Base-by-base conservation (phyloP, 139 green algal genomes). In the Pleodorina starrii region DNA sequence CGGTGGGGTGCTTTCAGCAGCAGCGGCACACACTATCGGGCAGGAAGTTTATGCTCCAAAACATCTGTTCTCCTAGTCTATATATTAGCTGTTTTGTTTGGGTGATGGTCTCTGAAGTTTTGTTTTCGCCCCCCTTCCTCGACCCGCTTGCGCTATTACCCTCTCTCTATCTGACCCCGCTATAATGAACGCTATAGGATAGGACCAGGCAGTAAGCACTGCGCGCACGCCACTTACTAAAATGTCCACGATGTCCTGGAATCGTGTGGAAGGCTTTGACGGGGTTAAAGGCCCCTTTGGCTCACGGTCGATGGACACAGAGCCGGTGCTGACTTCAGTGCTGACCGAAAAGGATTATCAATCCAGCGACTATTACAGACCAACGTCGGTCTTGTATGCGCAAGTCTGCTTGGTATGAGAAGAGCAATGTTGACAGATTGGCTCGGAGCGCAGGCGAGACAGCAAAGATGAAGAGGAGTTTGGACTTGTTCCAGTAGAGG, bases 211-310 rank as follows among this genome's bases (percentile, higher is more conserved):
- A n/a, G n/a, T n/a, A n/a, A n/a, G n/a, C n/a, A n/a, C n/a, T n/a
- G n/a, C n/a, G n/a, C n/a, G n/a, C n/a, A n/a, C n/a, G n/a, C n/a
- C n/a, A n/a, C n/a, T n/a, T n/a, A n/a, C n/a, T 25, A 29, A 78
- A 48, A 87, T 87, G 81, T 60, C 81, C 4, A 88, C 83, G 1
- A 88, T 88, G 83, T 88, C 83, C 40, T 88, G 83, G 83, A 88
- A 88, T 46, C 66, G 83, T 25, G 83, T 88, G 35, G 83, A 88
- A 19, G 83, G 83, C 0, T 88, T 81, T 42, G 83, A 88, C 16
- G 83, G 83, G 16, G 81, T 81, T 66, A 66, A 88, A 23, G 48
- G 66, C 6, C 60, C 29, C 9, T 42, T 87, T 3, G 81, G 81
- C 29, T 10, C 27, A 10, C n/a, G 21, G n/a, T 21, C 19, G 10